Conservation (phyloP, 2,329 filamentous ascomycete species). For the Teratosphaeria viscida region DNA sequence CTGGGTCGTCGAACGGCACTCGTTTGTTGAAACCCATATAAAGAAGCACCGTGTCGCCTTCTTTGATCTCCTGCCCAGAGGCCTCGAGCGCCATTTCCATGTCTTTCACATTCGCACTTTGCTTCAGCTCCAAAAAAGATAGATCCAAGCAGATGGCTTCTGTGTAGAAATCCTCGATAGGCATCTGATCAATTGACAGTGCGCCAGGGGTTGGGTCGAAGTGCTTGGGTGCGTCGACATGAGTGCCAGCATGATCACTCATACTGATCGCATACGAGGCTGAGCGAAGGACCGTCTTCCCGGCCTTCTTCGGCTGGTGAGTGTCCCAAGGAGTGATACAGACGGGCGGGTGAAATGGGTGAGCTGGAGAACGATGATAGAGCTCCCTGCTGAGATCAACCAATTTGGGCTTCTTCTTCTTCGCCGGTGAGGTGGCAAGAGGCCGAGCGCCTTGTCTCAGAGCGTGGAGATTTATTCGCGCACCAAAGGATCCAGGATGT, state of each 20-base stretch:
- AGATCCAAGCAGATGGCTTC: conserved; percentile 18
- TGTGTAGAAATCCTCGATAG: conserved; percentile 19
- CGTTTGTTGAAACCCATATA: conserved; percentile 20
- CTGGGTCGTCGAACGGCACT: conserved; percentile 14
- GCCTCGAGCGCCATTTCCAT: conserved; percentile 15
- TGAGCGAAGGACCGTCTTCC: conserved; percentile 16
- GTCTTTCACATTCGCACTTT: conserved; percentile 12
- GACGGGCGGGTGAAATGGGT: conserved; percentile 19
- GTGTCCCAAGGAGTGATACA: conserved; percentile 16
- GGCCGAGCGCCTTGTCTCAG: not conserved
- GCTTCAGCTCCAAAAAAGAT: conserved; percentile 16
- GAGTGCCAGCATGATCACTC: conserved; percentile 20
- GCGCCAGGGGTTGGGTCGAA: conserved; percentile 18
- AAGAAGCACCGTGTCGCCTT: conserved; percentile 16
- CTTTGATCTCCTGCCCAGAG: conserved; percentile 14
- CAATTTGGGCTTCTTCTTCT: conserved; percentile 11
- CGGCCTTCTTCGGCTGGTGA: conserved; percentile 18
- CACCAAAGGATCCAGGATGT: not conserved
- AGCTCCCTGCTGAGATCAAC: conserved; percentile 18
- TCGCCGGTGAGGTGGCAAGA: not conserved
- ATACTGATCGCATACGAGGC: conserved; percentile 18
- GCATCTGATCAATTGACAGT: conserved; percentile 19
- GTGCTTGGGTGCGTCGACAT: conserved; percentile 21
- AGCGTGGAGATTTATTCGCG: not conserved
- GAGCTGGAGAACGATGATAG: conserved; percentile 17